Conservation (phyloP, 2,329 filamentous ascomycete species). For the Lomentospora prolificans region DNA sequence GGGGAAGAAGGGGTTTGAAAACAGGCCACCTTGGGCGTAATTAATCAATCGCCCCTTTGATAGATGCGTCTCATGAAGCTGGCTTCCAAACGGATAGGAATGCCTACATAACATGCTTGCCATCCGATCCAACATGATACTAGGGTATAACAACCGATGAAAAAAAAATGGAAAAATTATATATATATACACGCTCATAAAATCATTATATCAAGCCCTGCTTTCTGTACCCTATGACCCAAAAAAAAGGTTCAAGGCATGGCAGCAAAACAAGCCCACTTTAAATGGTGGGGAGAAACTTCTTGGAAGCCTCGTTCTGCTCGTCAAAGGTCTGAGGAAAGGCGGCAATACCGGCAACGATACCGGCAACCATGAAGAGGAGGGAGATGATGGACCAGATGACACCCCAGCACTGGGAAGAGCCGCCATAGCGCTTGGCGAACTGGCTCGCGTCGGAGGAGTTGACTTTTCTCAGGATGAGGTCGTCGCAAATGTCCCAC, state of each 20-base stretch:
- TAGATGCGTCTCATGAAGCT: too few species aligned
- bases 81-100: too few species aligned
- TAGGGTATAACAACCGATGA: background rate
- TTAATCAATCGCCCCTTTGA: too few species aligned
- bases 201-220: too few species aligned
- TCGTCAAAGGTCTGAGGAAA: constrained; percentile 62
- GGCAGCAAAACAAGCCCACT: background rate
- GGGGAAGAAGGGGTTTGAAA: too few species aligned
- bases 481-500: constrained; percentile 81
- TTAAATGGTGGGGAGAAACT: constrained; percentile 46
- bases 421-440: constrained; percentile 67
- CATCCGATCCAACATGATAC: background rate
- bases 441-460: constrained; percentile 72
- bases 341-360: constrained; percentile 66
- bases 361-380: constrained; percentile 60
- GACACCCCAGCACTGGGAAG: constrained; percentile 71
- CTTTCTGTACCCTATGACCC: too few species aligned
- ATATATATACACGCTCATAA: background rate
- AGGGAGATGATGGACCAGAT: constrained; percentile 68
- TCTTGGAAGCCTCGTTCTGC: constrained; percentile 58
- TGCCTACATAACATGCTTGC: too few species aligned
- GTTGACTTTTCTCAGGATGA: constrained; percentile 73
- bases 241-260: too few species aligned
- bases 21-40: too few species aligned
- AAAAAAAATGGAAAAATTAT: background rate